Evolutionary conservation across 768 basidiomycete genomes (phyloP), one percentile per base, ranked within the genome.

Genomic region (Pilatotrama ljubarskyi): DNA sequence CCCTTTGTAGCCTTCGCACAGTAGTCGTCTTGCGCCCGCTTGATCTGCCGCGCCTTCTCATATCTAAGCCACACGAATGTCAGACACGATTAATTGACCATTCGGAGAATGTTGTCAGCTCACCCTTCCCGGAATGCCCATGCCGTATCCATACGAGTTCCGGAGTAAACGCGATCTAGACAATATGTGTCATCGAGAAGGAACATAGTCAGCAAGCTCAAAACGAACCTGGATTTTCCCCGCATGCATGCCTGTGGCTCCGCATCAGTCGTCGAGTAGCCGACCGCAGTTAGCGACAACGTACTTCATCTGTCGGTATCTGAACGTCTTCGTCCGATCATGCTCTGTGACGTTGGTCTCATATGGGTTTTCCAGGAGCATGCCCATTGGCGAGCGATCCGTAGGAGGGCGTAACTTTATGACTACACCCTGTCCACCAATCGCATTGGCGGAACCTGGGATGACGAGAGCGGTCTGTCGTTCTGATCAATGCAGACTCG

Each of bases 251-350:
- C 46, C 57, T 58, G 32, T 11, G 1, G 43, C 4, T 32, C 29
- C 4, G 29, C 5, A 8, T 15, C 1, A 9, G 17, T 8, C 6
- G 10, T 38, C 44, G 24, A 5, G 29, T 10, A 32, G 29, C 29
- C 10, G 5, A 32, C 29, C 4, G 29, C 29, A 32, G 4, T 32
- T 10, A 10, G 29, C 5, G 10, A 10, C 29, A 10, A 52, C 80
- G 68, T 64, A 84, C 84, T 93, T 91, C 76, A 93, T 87, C 69
- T 92, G 86, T 58, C 91, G 77, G 86, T 86, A 91, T 35, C 85
- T 75, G 17, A 82, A 78, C 11, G 82, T 80, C n/a, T 73, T 62
- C 41, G 77, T 69, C 37, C 74, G 71, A 61, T 84, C 75, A 6
- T 77, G 71, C 51, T 75, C 74, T 70, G 51, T 85, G 75, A 63